Evolutionary conservation across 257 asterid genomes (phyloP).

Genomic region (Fraxinus excelsior): DNA sequence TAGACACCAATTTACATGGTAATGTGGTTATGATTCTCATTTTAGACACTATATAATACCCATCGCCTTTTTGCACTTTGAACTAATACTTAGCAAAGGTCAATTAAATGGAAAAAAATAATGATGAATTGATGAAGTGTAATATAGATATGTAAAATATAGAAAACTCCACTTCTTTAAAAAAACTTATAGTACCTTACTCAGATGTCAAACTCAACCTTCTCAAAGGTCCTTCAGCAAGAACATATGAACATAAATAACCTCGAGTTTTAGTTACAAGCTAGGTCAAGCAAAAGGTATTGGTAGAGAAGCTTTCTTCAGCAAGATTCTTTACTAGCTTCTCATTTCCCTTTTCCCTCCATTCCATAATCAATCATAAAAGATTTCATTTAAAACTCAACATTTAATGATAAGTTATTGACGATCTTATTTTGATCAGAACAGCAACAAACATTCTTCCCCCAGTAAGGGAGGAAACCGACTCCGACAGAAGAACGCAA

Average conservation of each 20-base stretch:
- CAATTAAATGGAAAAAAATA: background rate
- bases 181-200: background rate
- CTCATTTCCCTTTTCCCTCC: background rate
- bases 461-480: background rate
- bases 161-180: background rate
- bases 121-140: background rate
- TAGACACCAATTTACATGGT: too few relatives aligned
- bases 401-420: too few relatives aligned
- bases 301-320: background rate
- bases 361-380: too few relatives aligned
- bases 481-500: slow-evolving; percentile 14
- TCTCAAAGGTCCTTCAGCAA: background rate
- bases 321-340: background rate
- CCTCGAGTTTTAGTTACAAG: slow-evolving; percentile 9
- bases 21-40: background rate
- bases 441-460: background rate
- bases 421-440: background rate
- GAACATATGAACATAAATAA: background rate
- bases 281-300: background rate
- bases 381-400: too few relatives aligned
- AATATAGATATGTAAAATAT: background rate
- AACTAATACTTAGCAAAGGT: background rate
- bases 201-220: background rate
- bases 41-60: background rate
- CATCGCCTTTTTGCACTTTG: background rate